A percentile compares a stretch with the other conserved stretches of the same genome.
These are phyloP conservation scores for Narthecium ossifragum DNA, from an alignment of 106 monocot species.

Conservation along the genomic window DNA sequence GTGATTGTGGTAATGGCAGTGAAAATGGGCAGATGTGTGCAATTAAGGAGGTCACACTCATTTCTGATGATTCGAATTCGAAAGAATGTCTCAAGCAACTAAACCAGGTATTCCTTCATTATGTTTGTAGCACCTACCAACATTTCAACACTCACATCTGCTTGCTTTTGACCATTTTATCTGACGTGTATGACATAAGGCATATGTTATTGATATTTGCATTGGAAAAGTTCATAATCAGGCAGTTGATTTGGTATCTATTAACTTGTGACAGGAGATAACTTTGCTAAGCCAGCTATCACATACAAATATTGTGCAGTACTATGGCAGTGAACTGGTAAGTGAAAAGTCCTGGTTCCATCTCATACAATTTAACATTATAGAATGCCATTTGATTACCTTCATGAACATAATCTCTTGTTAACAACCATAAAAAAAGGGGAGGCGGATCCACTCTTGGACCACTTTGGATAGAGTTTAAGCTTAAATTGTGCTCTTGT, in stretches of 20 bases:
- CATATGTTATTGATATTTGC: not conserved
- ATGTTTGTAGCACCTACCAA: not conserved
- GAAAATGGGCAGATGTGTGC: conserved; percentile 96
- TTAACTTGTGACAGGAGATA: conserved; percentile 62
- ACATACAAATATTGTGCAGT: conserved; percentile 86
- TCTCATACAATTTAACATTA: too few species aligned
- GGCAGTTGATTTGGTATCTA: not conserved
- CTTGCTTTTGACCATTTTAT: too few species aligned
- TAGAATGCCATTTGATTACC: too few species aligned
- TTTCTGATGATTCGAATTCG: conserved; percentile 87
- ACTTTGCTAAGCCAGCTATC: conserved; percentile 75
- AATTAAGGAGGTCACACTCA: conserved; percentile 89
- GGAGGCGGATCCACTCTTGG: too few species aligned
- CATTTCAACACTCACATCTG: too few species aligned
- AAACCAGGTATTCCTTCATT: conserved; percentile 40
- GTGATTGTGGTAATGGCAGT: conserved; percentile 27
- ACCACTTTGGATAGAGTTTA: too few species aligned
- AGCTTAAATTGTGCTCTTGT: too few species aligned
- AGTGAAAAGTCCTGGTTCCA: too few species aligned
- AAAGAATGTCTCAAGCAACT: conserved; percentile 92
- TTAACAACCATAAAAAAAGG: too few species aligned
- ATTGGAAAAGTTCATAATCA: not conserved
- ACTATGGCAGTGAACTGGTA: conserved; percentile 89
- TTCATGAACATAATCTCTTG: too few species aligned
- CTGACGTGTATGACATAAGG: not conserved